phyloP scores from a whole-genome alignment of 2,329 filamentous ascomycete genomes.

The Fusarium sp. region DNA sequence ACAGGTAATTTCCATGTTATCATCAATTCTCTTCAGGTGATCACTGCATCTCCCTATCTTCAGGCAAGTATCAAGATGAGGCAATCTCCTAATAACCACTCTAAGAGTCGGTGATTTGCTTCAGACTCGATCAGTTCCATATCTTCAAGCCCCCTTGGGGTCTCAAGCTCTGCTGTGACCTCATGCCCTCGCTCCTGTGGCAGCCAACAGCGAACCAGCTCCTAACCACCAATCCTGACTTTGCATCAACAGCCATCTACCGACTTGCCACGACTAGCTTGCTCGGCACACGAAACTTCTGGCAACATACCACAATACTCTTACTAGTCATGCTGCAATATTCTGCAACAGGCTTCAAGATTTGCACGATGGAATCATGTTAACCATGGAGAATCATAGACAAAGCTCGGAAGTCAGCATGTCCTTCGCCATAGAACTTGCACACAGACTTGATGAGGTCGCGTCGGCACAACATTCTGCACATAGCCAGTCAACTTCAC shows the following conservation, averaged over 20 bases:
- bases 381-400: too few relatives aligned
- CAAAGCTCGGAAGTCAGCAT: neutral
- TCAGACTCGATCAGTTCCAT: neutral
- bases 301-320: too few relatives aligned
- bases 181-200: neutral
- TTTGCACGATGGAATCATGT: neutral
- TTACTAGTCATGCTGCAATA: too few relatives aligned
- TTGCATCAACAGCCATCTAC: neutral
- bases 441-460: fast-evolving
- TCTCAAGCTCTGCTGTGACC: neutral
- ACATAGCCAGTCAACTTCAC: neutral
- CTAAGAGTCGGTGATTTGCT: too few relatives aligned
- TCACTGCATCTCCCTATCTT: neutral
- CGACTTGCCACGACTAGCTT: neutral
- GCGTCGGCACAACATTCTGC: neutral
- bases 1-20: too few relatives aligned
- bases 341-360: too few relatives aligned
- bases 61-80: neutral
- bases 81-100: neutral
- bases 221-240: neutral
- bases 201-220: neutral
- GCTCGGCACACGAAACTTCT: neutral
- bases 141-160: neutral
- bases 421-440: neutral
- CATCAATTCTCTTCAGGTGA: neutral